Evolutionary conservation across 2,329 filamentous ascomycete genomes (phyloP).

Genomic region (Fusarium sambucinum): DNA sequence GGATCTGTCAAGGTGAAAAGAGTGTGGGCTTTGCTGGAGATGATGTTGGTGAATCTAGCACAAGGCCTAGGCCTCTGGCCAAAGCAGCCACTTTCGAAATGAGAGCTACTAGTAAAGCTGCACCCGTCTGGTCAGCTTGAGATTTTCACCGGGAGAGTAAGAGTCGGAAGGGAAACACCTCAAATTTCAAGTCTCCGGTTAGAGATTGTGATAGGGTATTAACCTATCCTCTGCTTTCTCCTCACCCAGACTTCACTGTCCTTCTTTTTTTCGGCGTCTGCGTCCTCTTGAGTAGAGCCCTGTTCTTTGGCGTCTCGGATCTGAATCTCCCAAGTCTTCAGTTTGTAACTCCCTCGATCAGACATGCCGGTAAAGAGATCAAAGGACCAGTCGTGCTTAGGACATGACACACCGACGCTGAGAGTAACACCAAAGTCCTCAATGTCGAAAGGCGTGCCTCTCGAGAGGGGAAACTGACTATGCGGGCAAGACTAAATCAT

Average conservation of each 20-base stretch:
- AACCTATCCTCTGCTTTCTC: slow-evolving; percentile 56
- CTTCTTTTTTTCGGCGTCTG: accelerated
- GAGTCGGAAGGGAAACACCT: not conserved
- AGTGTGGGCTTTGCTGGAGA: not conserved
- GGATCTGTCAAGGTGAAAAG: not conserved
- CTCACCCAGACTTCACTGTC: slow-evolving; percentile 60
- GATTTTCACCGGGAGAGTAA: not conserved
- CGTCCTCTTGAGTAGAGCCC: accelerated
- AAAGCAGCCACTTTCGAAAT: not conserved
- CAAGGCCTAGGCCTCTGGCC: too few relatives aligned
- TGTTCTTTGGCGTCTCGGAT: slow-evolving; percentile 53
- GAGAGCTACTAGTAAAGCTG: not conserved
- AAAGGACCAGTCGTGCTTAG: slow-evolving; percentile 79
- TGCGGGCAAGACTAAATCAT: slow-evolving; percentile 72
- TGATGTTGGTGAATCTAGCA: not conserved
- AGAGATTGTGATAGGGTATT: not conserved
- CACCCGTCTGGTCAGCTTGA: not conserved
- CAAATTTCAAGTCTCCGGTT: not conserved
- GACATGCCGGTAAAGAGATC: slow-evolving; percentile 72
- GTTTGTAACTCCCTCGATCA: slow-evolving; percentile 71
- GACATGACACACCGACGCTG: slow-evolving; percentile 73
- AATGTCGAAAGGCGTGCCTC: slow-evolving; percentile 74
- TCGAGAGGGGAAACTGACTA: slow-evolving; percentile 73
- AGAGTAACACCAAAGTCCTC: slow-evolving; percentile 76
- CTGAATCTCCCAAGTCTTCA: slow-evolving; percentile 74